phyloP scores from a whole-genome alignment of 1,139 yeast species.

The Sugiyamaella japonica region DNA sequence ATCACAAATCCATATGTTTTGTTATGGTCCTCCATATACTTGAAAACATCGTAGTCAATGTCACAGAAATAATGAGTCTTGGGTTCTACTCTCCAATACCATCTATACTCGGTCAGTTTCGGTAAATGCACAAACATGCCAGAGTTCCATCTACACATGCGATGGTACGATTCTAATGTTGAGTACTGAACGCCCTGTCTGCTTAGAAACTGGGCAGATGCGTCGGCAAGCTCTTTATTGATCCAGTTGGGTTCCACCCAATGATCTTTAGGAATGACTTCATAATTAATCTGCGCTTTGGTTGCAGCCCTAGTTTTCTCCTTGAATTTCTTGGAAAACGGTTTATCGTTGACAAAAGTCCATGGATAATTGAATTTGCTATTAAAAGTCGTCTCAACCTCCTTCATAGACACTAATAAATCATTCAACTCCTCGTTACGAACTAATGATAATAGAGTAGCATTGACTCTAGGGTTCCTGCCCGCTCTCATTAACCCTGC shows the following conservation, averaged over 20 bases:
- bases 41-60: constrained; percentile 73
- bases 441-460: constrained; percentile 71
- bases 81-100: constrained; percentile 86
- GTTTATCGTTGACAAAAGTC: constrained; percentile 72
- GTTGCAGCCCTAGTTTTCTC: constrained; percentile 45
- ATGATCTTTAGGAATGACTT: constrained; percentile 49
- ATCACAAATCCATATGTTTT: constrained; percentile 71
- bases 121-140: constrained; percentile 64
- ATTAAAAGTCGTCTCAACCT: constrained; percentile 66
- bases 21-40: constrained; percentile 62
- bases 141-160: constrained; percentile 76
- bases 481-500: constrained; percentile 16
- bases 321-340: constrained; percentile 61
- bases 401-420: constrained; percentile 54
- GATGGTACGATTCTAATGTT: constrained; percentile 59
- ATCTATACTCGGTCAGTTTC: constrained; percentile 53
- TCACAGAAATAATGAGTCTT: constrained; percentile 64
- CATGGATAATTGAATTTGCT: constrained; percentile 74
- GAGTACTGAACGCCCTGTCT: constrained; percentile 61
- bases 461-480: constrained; percentile 52
- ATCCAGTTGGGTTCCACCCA: constrained; percentile 69
- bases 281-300: constrained; percentile 58
- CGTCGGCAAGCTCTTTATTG: constrained; percentile 46
- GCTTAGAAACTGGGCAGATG: constrained; percentile 45
- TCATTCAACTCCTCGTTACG: constrained; percentile 60